Percentiles rank a stretch among this genome's conserved stretches.
Evolutionary conservation across 495 filamentous ascomycete species (phyloP).

Genomic region (Trichocladium uniseriatum): DNA sequence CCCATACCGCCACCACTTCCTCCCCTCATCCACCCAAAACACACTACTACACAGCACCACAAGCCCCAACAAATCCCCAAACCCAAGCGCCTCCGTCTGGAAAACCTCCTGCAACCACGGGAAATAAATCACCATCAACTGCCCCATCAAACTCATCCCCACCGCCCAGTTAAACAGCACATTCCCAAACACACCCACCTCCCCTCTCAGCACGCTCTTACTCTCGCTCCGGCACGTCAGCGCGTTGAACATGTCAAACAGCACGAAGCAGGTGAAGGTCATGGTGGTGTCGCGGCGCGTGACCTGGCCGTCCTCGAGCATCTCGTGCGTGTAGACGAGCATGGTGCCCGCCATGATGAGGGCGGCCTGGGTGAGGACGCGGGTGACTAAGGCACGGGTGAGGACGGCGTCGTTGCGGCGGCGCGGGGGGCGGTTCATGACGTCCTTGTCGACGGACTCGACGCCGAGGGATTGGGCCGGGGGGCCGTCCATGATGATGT

Average conservation of each 20-base stretch:
- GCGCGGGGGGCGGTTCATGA: constrained; percentile 88
- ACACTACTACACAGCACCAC: constrained; percentile 71
- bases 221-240: constrained; percentile 84
- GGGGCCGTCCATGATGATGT: constrained; percentile 98
- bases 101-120: constrained; percentile 89
- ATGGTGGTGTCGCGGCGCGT: constrained; percentile 95
- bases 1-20: constrained; percentile 61
- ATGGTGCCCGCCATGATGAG: constrained; percentile 91
- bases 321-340: constrained; percentile 81
- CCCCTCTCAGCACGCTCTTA: constrained; percentile 79
- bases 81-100: constrained; percentile 78
- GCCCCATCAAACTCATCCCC: constrained; percentile 69
- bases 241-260: constrained; percentile 99
- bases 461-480: constrained; percentile 95
- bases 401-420: constrained; percentile 76
- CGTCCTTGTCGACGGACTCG: constrained; percentile 86
- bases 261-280: constrained; percentile 97
- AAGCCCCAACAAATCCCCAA: constrained; percentile 63
- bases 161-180: constrained; percentile 96
- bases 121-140: constrained; percentile 85
- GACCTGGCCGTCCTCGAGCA: constrained; percentile 68
- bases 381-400: constrained; percentile 66
- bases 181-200: constrained; percentile 73
- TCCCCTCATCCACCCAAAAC: constrained; percentile 86
- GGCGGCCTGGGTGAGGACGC: constrained; percentile 77